phyloP scores from a whole-genome alignment of 176 grass and related monocot species.

The Olyra latifolia region DNA sequence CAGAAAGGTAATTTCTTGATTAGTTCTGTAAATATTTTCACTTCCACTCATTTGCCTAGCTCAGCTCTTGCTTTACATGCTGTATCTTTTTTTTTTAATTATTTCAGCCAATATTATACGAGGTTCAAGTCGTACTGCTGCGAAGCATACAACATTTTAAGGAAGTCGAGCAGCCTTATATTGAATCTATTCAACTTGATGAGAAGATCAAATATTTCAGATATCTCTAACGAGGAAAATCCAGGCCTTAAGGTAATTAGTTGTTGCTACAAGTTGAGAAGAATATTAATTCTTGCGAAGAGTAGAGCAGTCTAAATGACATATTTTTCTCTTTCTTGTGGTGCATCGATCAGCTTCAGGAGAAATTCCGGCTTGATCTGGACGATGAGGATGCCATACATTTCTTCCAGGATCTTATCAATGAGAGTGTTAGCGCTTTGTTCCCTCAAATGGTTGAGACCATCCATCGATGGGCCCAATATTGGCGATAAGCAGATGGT shows the following conservation, averaged over 20 bases:
- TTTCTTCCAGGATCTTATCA: constrained; percentile 98
- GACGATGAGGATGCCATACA: constrained; percentile 94
- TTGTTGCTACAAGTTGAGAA: background rate
- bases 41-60: background rate
- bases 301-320: constrained; percentile 17
- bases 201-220: constrained; percentile 82
- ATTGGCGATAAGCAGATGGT: background rate
- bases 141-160: constrained; percentile 84
- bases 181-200: constrained; percentile 95
- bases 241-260: constrained; percentile 78
- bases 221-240: constrained; percentile 84
- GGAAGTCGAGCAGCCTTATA: constrained; percentile 94
- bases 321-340: background rate
- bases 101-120: constrained; percentile 67
- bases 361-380: constrained; percentile 97
- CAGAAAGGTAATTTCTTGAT: constrained; percentile 47
- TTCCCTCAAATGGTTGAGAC: constrained; percentile 99
- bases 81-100: constrained; percentile 10
- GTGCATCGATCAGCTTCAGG: constrained; percentile 65
- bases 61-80: background rate
- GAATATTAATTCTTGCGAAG: background rate
- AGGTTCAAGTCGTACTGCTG: constrained; percentile 78
- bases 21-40: background rate
- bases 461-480: constrained; percentile 84
- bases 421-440: constrained; percentile 91